Conservation (phyloP, 495 filamentous ascomycete genomes). For the Hypoxylon rickii region DNA sequence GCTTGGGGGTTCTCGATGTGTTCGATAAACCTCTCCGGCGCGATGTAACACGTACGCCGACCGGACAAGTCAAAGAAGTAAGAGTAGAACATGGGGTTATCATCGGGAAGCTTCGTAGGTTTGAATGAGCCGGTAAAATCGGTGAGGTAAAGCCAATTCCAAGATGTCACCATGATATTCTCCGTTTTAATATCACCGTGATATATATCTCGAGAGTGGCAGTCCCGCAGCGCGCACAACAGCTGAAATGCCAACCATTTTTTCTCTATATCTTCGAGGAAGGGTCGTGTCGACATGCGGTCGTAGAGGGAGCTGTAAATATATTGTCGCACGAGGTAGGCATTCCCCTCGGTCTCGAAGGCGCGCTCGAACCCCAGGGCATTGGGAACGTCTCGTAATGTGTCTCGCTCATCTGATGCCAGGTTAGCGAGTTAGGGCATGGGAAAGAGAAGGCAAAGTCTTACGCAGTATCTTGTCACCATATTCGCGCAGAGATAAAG, state of each 20-base stretch:
- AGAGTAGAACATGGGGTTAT: slow-evolving; percentile 96
- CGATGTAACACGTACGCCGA: slow-evolving; percentile 91
- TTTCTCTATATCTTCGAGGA: slow-evolving; percentile 96
- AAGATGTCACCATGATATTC: slow-evolving; percentile 94
- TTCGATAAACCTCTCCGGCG: slow-evolving; percentile 87
- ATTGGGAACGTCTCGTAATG: slow-evolving; percentile 84
- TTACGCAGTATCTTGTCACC: slow-evolving; percentile 73
- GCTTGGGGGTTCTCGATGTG: slow-evolving; percentile 59
- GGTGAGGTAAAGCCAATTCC: slow-evolving; percentile 98
- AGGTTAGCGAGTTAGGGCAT: slow-evolving; percentile 22
- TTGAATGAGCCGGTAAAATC: slow-evolving; percentile 98
- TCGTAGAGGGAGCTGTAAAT: slow-evolving; percentile 97
- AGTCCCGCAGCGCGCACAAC: slow-evolving; percentile 89
- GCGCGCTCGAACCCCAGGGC: slow-evolving; percentile 87
- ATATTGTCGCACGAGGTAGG: slow-evolving; percentile 94
- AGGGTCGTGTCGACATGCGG: slow-evolving; percentile 93
- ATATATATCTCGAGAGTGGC: slow-evolving; percentile 85
- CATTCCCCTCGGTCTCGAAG: slow-evolving; percentile 85
- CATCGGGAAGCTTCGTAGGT: slow-evolving; percentile 89
- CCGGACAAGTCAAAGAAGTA: slow-evolving; percentile 97
- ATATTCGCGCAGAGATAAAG: slow-evolving; percentile 77
- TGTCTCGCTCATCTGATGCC: slow-evolving; percentile 72
- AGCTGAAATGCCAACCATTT: slow-evolving; percentile 98
- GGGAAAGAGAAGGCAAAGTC: slow-evolving; percentile 31
- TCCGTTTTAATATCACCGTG: slow-evolving; percentile 99